A percentile compares a stretch with the other conserved stretches of the same genome.
These are phyloP conservation scores for Hyparrhenia diplandra DNA, from an alignment of 176 grass and related monocot genomes.

Conservation along the genomic window DNA sequence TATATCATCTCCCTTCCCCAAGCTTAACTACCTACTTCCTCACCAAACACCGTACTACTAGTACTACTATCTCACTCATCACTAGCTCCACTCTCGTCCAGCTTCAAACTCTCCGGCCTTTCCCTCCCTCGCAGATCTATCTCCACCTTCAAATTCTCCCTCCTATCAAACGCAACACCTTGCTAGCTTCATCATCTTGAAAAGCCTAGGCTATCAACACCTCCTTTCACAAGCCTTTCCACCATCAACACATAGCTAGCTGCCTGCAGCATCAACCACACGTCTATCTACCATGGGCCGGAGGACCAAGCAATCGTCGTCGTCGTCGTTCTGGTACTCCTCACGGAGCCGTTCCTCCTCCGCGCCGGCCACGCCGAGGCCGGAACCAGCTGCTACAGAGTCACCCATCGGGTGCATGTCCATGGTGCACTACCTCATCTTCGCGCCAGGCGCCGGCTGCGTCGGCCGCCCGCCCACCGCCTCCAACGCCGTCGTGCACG, in stretches of 20 bases:
- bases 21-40: constrained; percentile 25
- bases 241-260: background rate
- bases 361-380: no score
- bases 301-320: constrained; percentile 6
- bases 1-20: background rate
- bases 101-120: background rate
- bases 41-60: constrained; percentile 4
- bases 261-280: background rate
- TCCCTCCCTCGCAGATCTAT: background rate
- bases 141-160: background rate
- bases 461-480: constrained; percentile 25
- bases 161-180: background rate
- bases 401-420: no score
- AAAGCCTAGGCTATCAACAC: background rate
- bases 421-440: no score
- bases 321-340: constrained; percentile 38
- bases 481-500: no score
- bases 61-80: no score
- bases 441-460: constrained; percentile 15
- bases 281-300: background rate
- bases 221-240: background rate
- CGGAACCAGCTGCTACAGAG: no score
- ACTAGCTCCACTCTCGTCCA: background rate
- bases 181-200: background rate
- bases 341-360: background rate